Percentiles rank a stretch among this genome's conserved stretches.
These are phyloP conservation scores for Trametes villosa DNA, from an alignment of 768 basidiomycete genomes.

Conservation along the genomic window DNA sequence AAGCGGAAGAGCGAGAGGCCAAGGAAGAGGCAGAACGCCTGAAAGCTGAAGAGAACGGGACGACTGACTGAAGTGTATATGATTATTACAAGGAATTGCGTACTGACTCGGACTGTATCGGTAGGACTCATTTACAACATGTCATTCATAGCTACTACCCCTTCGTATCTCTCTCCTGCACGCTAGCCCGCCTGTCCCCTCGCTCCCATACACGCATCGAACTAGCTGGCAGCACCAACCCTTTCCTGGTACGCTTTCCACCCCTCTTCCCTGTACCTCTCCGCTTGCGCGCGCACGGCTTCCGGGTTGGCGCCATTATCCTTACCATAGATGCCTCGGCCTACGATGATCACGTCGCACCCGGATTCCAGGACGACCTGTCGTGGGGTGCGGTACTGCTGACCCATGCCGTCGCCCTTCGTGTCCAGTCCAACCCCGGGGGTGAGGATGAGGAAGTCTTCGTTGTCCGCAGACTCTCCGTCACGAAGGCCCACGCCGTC, in stretches of 20 bases:
- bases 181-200: too few species aligned
- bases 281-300: slow-evolving; percentile 70
- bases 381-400: slow-evolving; percentile 91
- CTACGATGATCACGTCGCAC: slow-evolving; percentile 97
- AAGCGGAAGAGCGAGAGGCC: slow-evolving; percentile 86
- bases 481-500: slow-evolving; percentile 58
- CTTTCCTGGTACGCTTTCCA: slow-evolving; percentile 79
- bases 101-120: slow-evolving; percentile 10
- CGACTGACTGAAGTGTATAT: neutral
- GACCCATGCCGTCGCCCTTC: slow-evolving; percentile 77
- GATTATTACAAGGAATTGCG: neutral
- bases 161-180: too few species aligned
- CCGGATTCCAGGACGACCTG: slow-evolving; percentile 82
- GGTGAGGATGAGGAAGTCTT: slow-evolving; percentile 90
- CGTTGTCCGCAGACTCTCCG: slow-evolving; percentile 38
- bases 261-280: slow-evolving; percentile 81
- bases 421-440: slow-evolving; percentile 88
- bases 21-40: slow-evolving; percentile 46
- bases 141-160: neutral
- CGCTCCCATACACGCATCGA: neutral
- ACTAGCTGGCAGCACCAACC: slow-evolving; percentile 4
- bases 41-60: slow-evolving; percentile 26
- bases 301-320: slow-evolving; percentile 48
- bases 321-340: slow-evolving; percentile 88
- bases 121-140: slow-evolving; percentile 14